Conservation (phyloP, 2,329 filamentous ascomycete genomes). For the Neofusicoccum parvum region DNA sequence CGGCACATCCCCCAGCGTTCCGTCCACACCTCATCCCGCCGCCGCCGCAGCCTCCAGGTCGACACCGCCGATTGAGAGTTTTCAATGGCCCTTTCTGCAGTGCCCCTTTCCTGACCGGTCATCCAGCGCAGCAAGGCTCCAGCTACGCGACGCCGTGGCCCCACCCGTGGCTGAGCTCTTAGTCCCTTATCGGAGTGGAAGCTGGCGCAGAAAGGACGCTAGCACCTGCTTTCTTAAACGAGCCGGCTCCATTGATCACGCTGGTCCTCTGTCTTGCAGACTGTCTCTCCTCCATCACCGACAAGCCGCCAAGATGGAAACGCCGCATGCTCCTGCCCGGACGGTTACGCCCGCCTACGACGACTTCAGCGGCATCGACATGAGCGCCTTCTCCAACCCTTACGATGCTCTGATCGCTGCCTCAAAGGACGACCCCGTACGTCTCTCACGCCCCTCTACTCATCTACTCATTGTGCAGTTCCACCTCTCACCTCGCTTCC, state of each 20-base stretch:
- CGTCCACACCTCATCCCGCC: not conserved
- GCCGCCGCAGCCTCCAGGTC: not conserved
- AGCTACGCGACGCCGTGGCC: not conserved
- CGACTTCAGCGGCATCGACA: slow-evolving; percentile 43
- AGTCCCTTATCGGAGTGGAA: not conserved
- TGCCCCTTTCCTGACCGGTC: not conserved
- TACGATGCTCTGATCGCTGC: slow-evolving; percentile 73
- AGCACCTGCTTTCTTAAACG: too few species aligned
- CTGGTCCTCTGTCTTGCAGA: not conserved
- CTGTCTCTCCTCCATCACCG: not conserved
- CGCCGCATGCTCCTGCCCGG: slow-evolving; percentile 3
- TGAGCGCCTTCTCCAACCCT: slow-evolving; percentile 63
- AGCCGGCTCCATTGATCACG: not conserved
- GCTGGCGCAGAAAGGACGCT: too few species aligned
- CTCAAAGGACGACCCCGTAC: slow-evolving; percentile 68
- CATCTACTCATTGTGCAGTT: too few species aligned
- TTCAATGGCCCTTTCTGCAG: not conserved
- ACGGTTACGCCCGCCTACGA: slow-evolving; percentile 25
- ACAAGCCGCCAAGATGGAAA: not conserved
- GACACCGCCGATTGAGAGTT: not conserved
- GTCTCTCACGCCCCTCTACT: slow-evolving; percentile 29
- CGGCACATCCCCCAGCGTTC: not conserved
- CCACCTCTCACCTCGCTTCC: not conserved
- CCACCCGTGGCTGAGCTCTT: not conserved
- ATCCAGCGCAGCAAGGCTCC: not conserved